A percentile compares a stretch with the other conserved stretches of the same genome.
Evolutionary conservation across 768 basidiomycete genomes (phyloP).

Genomic region (Terana coerulea): DNA sequence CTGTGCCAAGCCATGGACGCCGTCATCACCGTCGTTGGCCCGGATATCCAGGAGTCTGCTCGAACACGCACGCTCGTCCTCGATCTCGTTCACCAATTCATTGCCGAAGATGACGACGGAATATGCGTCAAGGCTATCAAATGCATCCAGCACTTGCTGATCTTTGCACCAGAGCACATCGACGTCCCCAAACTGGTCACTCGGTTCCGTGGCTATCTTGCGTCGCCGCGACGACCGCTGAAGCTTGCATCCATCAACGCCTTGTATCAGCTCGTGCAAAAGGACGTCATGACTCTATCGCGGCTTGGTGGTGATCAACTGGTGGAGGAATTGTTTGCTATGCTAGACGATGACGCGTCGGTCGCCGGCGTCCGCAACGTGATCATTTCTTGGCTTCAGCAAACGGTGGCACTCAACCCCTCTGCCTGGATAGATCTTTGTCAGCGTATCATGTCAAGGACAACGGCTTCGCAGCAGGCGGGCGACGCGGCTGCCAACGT

Average conservation of each 20-base stretch:
- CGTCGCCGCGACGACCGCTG: slow-evolving; percentile 76
- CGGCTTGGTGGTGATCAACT: slow-evolving; percentile 90
- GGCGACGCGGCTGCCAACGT: slow-evolving; percentile 56
- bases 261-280: slow-evolving; percentile 94
- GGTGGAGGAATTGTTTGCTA: slow-evolving; percentile 91
- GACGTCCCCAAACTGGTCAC: slow-evolving; percentile 77
- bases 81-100: slow-evolving; percentile 82
- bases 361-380: slow-evolving; percentile 93
- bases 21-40: slow-evolving; percentile 89
- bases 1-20: slow-evolving; percentile 92
- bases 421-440: slow-evolving; percentile 98
- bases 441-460: slow-evolving; percentile 94
- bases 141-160: slow-evolving; percentile 94
- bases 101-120: slow-evolving; percentile 80
- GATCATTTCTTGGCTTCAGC: slow-evolving; percentile 90
- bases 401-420: slow-evolving; percentile 90
- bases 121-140: slow-evolving; percentile 92
- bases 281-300: slow-evolving; percentile 88
- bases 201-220: slow-evolving; percentile 74
- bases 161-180: slow-evolving; percentile 88
- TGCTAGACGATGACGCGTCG: slow-evolving; percentile 92
- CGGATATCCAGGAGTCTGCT: slow-evolving; percentile 88
- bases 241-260: slow-evolving; percentile 95
- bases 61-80: slow-evolving; percentile 78
- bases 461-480: slow-evolving; percentile 78